phyloP scores from a whole-genome alignment of 129 eudicot species.

The Ambrosia artemisiifolia region DNA sequence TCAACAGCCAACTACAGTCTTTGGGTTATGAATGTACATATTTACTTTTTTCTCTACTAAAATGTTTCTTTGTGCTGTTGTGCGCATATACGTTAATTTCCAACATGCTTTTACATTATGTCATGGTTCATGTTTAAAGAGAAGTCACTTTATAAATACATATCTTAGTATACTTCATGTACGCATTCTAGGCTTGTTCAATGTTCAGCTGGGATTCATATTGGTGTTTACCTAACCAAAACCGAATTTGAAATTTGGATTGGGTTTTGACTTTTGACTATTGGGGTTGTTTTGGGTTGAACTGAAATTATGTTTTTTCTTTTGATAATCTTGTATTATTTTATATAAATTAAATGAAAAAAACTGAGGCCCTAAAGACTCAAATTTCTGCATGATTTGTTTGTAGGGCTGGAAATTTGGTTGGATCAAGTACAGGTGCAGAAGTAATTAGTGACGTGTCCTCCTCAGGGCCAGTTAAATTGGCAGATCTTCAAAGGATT shows the following conservation, averaged over 20 bases:
- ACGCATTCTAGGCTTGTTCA: background rate
- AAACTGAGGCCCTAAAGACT: background rate
- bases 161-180: background rate
- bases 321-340: background rate
- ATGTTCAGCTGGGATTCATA: background rate
- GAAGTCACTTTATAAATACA: background rate
- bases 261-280: background rate
- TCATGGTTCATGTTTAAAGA: background rate
- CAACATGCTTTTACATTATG: background rate
- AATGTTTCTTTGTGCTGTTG: background rate
- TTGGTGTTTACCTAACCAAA: background rate
- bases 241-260: background rate
- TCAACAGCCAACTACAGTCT: background rate
- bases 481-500: conserved; percentile 88
- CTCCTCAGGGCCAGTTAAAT: conserved; percentile 94
- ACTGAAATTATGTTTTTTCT: background rate
- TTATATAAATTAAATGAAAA: background rate
- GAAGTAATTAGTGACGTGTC: conserved; percentile 84
- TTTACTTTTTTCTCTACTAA: background rate
- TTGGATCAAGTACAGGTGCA: conserved; percentile 68
- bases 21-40: background rate
- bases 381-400: background rate
- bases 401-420: conserved; percentile 88
- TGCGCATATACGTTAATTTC: background rate
- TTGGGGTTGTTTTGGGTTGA: background rate